phyloP scores from a whole-genome alignment of 2,329 filamentous ascomycete species.

The Apiospora hydei region DNA sequence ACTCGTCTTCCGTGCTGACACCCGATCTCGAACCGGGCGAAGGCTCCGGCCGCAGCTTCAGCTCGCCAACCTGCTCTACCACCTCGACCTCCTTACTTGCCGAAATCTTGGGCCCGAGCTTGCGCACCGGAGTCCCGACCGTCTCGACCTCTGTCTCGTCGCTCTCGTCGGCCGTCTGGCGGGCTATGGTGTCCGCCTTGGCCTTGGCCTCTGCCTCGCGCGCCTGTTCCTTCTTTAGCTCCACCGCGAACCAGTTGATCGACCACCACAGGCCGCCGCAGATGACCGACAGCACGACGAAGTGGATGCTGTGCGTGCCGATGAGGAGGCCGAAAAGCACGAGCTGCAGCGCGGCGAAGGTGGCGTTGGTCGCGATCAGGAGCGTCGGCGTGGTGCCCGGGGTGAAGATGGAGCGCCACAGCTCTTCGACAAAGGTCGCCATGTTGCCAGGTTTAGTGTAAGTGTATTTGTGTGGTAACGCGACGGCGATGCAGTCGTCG shows the following conservation, averaged over 20 bases:
- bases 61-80: constrained; percentile 50
- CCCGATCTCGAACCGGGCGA: constrained; percentile 60
- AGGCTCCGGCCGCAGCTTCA: constrained; percentile 55
- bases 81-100: constrained; percentile 54
- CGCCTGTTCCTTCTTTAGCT: constrained; percentile 58
- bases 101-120: constrained; percentile 29
- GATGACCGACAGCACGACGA: constrained; percentile 80
- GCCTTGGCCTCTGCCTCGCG: constrained; percentile 51
- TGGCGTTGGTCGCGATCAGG: constrained; percentile 86
- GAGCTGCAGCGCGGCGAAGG: constrained; percentile 85
- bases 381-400: constrained; percentile 89
- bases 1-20: constrained; percentile 90
- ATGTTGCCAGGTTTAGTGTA: constrained; percentile 45
- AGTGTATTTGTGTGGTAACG: not conserved
- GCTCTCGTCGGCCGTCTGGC: constrained; percentile 50
- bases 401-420: constrained; percentile 93
- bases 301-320: constrained; percentile 88
- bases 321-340: constrained; percentile 79
- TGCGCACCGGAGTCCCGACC: constrained; percentile 35
- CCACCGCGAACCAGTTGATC: constrained; percentile 95
- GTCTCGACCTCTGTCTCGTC: constrained; percentile 59
- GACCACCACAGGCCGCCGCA: constrained; percentile 87
- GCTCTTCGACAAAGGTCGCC: constrained; percentile 71
- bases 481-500: constrained; percentile 21
- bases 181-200: constrained; percentile 44